A percentile compares a stretch with the other conserved stretches of the same genome.
Evolutionary conservation across 164 flowering plant species (phyloP).

Genomic region (Aristolochia fimbriata): DNA sequence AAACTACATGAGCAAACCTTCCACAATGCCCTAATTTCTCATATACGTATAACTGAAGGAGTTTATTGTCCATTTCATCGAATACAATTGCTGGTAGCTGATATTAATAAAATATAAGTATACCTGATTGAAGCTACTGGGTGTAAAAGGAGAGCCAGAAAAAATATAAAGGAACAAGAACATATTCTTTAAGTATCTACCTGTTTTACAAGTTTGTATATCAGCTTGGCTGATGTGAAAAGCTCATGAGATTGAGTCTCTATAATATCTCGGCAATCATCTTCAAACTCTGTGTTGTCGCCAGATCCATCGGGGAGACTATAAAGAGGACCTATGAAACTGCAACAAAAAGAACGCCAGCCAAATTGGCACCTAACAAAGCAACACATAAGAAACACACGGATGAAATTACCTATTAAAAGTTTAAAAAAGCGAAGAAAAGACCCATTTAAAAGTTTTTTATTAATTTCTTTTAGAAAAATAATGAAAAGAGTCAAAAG

Average conservation of each 20-base stretch:
- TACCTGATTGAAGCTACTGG: too few relatives aligned
- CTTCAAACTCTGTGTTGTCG: conserved; percentile 90
- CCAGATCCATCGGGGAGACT: conserved; percentile 81
- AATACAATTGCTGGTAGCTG: conserved; percentile 80
- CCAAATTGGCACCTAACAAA: neutral
- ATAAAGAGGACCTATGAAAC: conserved; percentile 76
- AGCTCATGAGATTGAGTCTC: conserved; percentile 91
- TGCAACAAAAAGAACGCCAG: conserved; percentile 17
- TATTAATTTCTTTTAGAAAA: too few relatives aligned
- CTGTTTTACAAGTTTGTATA: conserved; percentile 78
- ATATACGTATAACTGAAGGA: conserved; percentile 83
- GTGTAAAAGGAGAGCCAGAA: too few relatives aligned
- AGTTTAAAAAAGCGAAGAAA: too few relatives aligned
- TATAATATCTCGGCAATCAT: conserved; percentile 84
- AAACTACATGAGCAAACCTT: conserved; percentile 61
- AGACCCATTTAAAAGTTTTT: too few relatives aligned
- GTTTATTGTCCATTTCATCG: conserved; percentile 86
- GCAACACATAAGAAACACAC: neutral
- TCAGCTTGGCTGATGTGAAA: conserved; percentile 87
- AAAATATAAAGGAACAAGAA: neutral
- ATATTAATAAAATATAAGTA: conserved; percentile 1
- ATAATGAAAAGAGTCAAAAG: too few relatives aligned
- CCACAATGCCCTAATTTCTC: conserved; percentile 66
- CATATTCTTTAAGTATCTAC: conserved; percentile 15
- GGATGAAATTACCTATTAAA: too few relatives aligned